A percentile compares a stretch with the other conserved stretches of the same genome.
Evolutionary conservation across 2,329 filamentous ascomycete species (phyloP).

Genomic region (Fusarium floridanum): DNA sequence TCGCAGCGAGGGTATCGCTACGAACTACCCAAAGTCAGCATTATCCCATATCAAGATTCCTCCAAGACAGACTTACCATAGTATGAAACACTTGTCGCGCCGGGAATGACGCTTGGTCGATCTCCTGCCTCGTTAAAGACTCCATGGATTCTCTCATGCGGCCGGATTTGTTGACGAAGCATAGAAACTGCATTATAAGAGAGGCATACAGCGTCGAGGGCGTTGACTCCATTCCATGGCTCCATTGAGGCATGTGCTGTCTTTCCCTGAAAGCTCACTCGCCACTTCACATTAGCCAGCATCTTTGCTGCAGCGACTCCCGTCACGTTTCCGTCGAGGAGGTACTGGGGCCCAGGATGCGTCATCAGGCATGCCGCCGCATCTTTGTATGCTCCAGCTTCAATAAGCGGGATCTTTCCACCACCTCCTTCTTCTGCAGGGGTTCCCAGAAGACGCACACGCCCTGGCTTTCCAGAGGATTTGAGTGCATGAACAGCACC

Average conservation of each 20-base stretch:
- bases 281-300: constrained; percentile 11
- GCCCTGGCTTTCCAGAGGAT: neutral
- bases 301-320: constrained; percentile 1
- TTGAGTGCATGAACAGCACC: neutral
- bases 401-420: constrained; percentile 10
- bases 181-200: constrained; percentile 14
- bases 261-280: constrained; percentile 5
- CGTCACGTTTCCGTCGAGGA: neutral
- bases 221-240: constrained; percentile 25
- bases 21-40: neutral
- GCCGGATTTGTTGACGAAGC: constrained; percentile 21
- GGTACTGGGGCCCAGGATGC: neutral
- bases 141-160: constrained; percentile 11
- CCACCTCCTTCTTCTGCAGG: constrained; percentile 22
- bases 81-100: neutral
- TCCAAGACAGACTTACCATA: neutral
- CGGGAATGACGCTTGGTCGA: constrained; percentile 3
- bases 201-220: constrained; percentile 14
- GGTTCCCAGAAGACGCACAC: constrained; percentile 15
- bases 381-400: constrained; percentile 11
- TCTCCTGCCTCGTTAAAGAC: constrained; percentile 20
- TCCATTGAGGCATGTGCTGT: constrained; percentile 16
- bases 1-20: neutral
- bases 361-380: constrained; percentile 16
- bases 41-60: neutral